Evolutionary conservation across 2,329 filamentous ascomycete genomes (phyloP), one percentile per base, ranked within the genome.

Genomic region (Neofusicoccum cordaticola): DNA sequence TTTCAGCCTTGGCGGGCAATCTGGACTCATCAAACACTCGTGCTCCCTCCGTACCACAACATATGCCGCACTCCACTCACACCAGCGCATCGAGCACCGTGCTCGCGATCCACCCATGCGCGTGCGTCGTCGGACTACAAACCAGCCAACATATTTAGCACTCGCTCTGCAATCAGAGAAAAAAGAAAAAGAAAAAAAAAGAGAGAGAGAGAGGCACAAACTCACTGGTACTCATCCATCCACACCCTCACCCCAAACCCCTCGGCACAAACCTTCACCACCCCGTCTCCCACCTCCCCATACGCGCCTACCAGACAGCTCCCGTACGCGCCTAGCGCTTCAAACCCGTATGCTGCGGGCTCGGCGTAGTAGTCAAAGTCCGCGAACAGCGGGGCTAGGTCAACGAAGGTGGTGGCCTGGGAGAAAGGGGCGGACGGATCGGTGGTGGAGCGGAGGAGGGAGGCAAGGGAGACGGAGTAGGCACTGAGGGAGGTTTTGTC

Each of bases 141-240:
- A 31, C 27, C 47, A 51, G 3, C 41, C 41, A 17, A 17, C 19
- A 34, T 3, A 1, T 15, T 22, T 13, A 15, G 9, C 22, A 51
- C 17, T 12, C 13, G 9, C 13, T 34, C 22, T 4, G 11, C 13
- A 51, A 2, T 17, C 1, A 5, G 2, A 22, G 4, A 13, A 51
- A 34, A 7, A 15, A n/a, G 34, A 34, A 19, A 19, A 19, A 19
- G 2, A 19, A 19, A 19, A 19, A 19, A 2, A 22, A 5, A 19
- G 19, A 22, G 19, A 22, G 19, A 22, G 19, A 22, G 19, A 22
- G 2, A 27, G 19, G 15, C 11, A 4, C 15, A 17, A 51, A 51
- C 47, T 51, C 47, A 51, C 22, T 65, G 63, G 52, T 65, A 65
- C 44, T 52, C 53, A 45, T 65, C 63, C 63, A 53, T 61, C 35